Percentiles rank a stretch among this genome's conserved stretches.
These are phyloP conservation scores for Microthyrium microscopicum DNA, from an alignment of 2,329 filamentous ascomycete species.

Conservation along the genomic window DNA sequence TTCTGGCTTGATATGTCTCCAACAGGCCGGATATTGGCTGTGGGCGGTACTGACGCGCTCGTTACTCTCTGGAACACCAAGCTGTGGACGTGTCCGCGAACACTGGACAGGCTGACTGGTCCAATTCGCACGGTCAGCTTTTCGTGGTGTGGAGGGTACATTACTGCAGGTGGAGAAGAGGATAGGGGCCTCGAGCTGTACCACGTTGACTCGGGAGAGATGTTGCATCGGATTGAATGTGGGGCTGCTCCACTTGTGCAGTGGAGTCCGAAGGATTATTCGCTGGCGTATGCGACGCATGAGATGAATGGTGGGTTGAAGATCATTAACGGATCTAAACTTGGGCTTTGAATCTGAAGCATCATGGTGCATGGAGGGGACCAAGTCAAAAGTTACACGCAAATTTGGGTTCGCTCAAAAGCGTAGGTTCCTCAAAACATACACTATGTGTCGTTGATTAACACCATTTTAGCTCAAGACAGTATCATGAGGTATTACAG, in stretches of 20 bases:
- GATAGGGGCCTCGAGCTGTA: conserved; percentile 52
- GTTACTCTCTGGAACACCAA: conserved; percentile 64
- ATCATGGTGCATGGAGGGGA: too few relatives aligned
- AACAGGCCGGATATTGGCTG: conserved; percentile 53
- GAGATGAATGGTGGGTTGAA: conserved; percentile 48
- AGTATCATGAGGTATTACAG: too few relatives aligned
- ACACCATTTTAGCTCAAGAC: too few relatives aligned
- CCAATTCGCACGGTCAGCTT: conserved; percentile 59
- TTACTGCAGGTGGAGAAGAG: conserved; percentile 60
- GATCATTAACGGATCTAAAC: conserved; percentile 41
- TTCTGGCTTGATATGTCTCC: conserved; percentile 54
- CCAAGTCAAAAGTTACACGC: too few relatives aligned
- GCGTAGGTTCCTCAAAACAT: too few relatives aligned
- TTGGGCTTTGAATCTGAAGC: too few relatives aligned
- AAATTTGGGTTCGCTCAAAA: too few relatives aligned
- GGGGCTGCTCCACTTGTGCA: conserved; percentile 49
- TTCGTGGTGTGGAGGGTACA: conserved; percentile 60
- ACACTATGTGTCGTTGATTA: too few relatives aligned
- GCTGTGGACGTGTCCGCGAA: conserved; percentile 60
- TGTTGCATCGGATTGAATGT: conserved; percentile 56
- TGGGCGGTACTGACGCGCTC: conserved; percentile 58
- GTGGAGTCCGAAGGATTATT: conserved; percentile 62
- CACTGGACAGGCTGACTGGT: conserved; percentile 50
- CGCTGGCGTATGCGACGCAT: conserved; percentile 47
- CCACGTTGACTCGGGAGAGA: conserved; percentile 58